Base-by-base conservation (phyloP, 352 stramenopile genomes). In the Thalassiosira mediterranea region DNA sequence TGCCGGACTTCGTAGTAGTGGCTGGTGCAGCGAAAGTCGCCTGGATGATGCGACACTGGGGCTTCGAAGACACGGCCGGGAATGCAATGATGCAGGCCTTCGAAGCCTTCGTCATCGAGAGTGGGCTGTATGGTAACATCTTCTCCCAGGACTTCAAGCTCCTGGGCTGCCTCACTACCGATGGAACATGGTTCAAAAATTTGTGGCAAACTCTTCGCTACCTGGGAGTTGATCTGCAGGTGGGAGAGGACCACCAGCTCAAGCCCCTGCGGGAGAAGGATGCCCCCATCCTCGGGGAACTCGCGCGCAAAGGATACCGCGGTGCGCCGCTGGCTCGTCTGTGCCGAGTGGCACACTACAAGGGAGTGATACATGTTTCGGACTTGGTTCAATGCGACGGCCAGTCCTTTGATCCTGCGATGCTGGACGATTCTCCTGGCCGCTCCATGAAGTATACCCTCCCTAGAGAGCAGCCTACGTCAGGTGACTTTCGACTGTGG, bases 131-230 rank as follows among this genome's bases (percentile, higher is more conserved):
- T 59, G 56, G 32, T 0, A 46, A 61, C 29, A 19, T 38, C 0
- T 42, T 75, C 5, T 4, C 3, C 0, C 58, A 21, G 7, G 28
- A 40, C 23, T 75, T 42, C 23, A 0, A 42, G n/a, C 3, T 10
- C 0, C 61, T 53, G 26, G 56, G 54, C 0, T 7, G 37, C 15
- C 28, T 67, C 0, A 26, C 29, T 1, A 56, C 44, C 0, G n/a
- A 28, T 25, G 1, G 2, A 5, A 51, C 38, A 15, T 74, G 54
- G 54, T 75, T 64, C n/a, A 49, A 68, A 28, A 44, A 60, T 42
- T 11, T 75, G 4, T 75, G 53, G 54, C 11, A 61, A 40, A 23
- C 53, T 3, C 10, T n/a, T 8, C 4, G 8, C 3, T 23, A 7
- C 25, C 21, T 66, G 3, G 19, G 44, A 2, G 26, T 66, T 2